Conservation (phyloP, 2,329 filamentous ascomycete genomes). For the Bimuria novae-zelandiae region DNA sequence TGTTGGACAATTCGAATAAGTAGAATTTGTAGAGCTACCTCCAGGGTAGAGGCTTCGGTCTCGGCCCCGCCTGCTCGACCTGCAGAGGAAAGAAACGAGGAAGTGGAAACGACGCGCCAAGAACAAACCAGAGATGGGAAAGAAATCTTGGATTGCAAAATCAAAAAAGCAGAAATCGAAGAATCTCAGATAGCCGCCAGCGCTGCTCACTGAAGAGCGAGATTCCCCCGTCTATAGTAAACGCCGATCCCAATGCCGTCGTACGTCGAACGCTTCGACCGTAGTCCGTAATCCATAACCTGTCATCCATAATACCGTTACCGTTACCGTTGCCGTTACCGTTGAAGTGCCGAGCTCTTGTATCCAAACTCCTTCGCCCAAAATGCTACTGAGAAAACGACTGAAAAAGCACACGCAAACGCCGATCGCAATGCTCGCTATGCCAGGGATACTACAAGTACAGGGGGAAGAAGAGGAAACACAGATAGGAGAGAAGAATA, state of each 20-base stretch:
- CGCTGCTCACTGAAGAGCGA: conserved; percentile 19
- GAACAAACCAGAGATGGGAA: neutral
- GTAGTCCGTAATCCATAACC: conserved; percentile 8
- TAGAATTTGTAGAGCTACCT: conserved; percentile 4
- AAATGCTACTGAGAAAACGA: conserved; percentile 16
- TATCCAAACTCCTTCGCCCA: conserved; percentile 19
- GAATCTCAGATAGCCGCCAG: conserved; percentile 12
- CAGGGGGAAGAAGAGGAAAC: neutral
- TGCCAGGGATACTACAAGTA: conserved; percentile 12
- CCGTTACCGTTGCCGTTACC: neutral
- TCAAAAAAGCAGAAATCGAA: conserved; percentile 6
- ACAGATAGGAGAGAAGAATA: neutral
- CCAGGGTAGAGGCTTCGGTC: neutral
- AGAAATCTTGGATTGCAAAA: neutral
- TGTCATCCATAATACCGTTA: neutral
- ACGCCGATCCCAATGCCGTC: conserved; percentile 9
- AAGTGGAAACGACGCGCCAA: neutral
- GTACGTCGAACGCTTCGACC: conserved; percentile 8
- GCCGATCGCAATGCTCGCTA: conserved; percentile 21
- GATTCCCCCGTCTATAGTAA: conserved; percentile 14
- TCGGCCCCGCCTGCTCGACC: conserved; percentile 7
- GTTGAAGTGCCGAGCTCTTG: neutral
- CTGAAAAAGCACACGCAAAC: conserved; percentile 2
- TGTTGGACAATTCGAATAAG: neutral
- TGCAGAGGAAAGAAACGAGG: neutral